These are phyloP conservation scores for Apiotrichum siamense DNA, from an alignment of 1,284 basidiomycete genomes.

Conservation along the genomic window DNA sequence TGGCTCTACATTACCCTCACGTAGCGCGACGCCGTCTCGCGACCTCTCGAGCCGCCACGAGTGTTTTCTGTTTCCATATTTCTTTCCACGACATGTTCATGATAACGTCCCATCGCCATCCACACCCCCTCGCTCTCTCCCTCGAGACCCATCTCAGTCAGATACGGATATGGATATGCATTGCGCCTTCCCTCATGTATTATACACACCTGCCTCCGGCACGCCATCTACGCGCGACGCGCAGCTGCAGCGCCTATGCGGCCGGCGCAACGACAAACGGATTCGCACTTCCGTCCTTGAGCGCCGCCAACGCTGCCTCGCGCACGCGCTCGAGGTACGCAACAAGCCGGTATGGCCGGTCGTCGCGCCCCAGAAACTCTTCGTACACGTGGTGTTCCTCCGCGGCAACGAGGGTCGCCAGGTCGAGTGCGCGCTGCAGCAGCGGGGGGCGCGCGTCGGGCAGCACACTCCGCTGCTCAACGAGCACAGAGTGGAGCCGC, in stretches of 20 bases:
- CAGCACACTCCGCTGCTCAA: constrained; percentile 59
- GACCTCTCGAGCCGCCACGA: too few relatives aligned
- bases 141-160: too few relatives aligned
- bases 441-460: constrained; percentile 61
- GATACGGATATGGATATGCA: not conserved
- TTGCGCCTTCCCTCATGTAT: not conserved
- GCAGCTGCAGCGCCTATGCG: too few relatives aligned
- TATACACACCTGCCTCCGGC: not conserved
- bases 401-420: constrained; percentile 81
- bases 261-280: constrained; percentile 53
- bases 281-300: constrained; percentile 68
- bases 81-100: too few relatives aligned
- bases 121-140: too few relatives aligned
- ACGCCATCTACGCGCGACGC: too few relatives aligned
- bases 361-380: constrained; percentile 65
- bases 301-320: constrained; percentile 60
- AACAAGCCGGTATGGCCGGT: constrained; percentile 50
- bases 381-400: constrained; percentile 80
- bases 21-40: too few relatives aligned
- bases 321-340: constrained; percentile 69
- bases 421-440: constrained; percentile 66
- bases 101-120: too few relatives aligned
- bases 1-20: constrained; percentile 29
- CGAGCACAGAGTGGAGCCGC: constrained; percentile 70
- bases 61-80: too few relatives aligned